Evolutionary conservation across 371 early-diverging fungal genomes (phyloP).

Genomic region (Mucor sp.): DNA sequence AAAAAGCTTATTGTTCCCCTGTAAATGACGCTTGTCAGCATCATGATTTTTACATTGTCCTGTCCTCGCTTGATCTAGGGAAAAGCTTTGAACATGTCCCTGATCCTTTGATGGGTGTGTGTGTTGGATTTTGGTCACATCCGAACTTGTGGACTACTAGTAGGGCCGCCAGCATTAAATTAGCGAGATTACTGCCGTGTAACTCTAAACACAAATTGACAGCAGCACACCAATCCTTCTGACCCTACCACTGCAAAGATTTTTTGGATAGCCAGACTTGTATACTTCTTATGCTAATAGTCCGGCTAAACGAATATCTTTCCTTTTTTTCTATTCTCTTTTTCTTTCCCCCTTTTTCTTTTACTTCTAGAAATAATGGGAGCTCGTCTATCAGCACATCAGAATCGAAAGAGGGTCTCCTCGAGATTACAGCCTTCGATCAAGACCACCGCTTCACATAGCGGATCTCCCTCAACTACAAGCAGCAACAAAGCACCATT

Average conservation of each 20-base stretch:
- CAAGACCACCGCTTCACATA: background rate
- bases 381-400: constrained; percentile 8
- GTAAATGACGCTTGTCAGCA: no score
- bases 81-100: no score
- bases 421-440: background rate
- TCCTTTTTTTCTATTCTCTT: background rate
- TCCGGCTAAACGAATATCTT: background rate
- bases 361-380: constrained; percentile 13
- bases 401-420: constrained; percentile 7
- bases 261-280: background rate
- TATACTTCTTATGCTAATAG: constrained; percentile 1
- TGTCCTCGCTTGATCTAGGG: no score
- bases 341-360: constrained; percentile 1
- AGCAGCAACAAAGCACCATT: background rate
- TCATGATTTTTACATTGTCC: no score
- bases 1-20: no score
- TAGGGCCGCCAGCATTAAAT: background rate
- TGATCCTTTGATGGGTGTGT: no score
- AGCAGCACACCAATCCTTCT: background rate
- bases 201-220: background rate
- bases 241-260: background rate
- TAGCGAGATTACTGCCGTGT: background rate
- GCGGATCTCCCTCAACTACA: background rate
- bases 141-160: background rate
- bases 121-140: background rate